Evolutionary conservation across 108 stramenopile genomes (phyloP).

Genomic region (Nitzschia sp.): DNA sequence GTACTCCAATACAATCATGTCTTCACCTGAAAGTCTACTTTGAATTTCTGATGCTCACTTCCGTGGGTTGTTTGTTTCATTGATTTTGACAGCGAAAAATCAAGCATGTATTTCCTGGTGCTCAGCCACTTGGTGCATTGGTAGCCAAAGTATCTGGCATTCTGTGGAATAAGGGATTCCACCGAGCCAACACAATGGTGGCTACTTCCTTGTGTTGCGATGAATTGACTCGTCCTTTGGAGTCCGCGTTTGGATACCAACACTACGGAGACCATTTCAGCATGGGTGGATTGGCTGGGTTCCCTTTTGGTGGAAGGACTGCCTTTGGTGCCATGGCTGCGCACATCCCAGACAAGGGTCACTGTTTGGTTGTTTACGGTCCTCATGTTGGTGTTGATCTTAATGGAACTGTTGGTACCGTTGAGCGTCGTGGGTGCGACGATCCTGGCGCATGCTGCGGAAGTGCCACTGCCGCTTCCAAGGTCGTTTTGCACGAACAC

Average conservation of each 20-base stretch:
- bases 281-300: conserved; percentile 60
- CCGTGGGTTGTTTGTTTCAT: not conserved
- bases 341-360: conserved; percentile 68
- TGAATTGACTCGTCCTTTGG: conserved; percentile 42
- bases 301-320: conserved; percentile 58
- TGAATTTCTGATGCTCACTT: too few species aligned
- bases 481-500: conserved; percentile 35
- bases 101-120: conserved; percentile 43
- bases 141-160: conserved; percentile 19
- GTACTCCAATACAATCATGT: too few species aligned
- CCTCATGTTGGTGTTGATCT: conserved; percentile 70
- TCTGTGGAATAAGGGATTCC: conserved; percentile 36
- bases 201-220: conserved; percentile 56
- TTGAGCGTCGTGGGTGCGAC: conserved; percentile 54
- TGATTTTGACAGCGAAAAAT: conserved; percentile 7
- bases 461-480: conserved; percentile 56
- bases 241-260: conserved; percentile 37
- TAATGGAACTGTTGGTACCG: conserved; percentile 59
- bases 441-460: conserved; percentile 64
- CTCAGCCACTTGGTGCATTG: conserved; percentile 44
- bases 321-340: conserved; percentile 65
- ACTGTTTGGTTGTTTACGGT: conserved; percentile 58
- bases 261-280: conserved; percentile 40
- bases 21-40: too few species aligned
- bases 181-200: conserved; percentile 38